Evolutionary conservation across 2,329 filamentous ascomycete genomes (phyloP).

Genomic region (Kalaharituber pfeilii): DNA sequence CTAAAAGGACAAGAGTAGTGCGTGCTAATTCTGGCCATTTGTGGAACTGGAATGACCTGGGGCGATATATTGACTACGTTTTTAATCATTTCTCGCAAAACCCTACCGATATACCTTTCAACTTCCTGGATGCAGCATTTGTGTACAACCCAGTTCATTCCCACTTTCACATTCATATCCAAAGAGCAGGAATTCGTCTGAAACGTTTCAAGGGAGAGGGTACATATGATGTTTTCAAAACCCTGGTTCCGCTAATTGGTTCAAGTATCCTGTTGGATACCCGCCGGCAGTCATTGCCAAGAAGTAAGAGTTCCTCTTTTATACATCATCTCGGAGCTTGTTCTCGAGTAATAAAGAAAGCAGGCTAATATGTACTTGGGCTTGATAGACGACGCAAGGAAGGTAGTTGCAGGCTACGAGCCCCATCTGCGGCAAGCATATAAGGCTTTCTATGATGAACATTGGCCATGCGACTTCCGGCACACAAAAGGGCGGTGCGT

Average conservation of each 20-base stretch:
- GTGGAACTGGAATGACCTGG: constrained; percentile 31
- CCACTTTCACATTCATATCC: constrained; percentile 15
- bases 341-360: no score
- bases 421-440: constrained; percentile 30
- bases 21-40: constrained; percentile 32
- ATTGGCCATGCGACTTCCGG: constrained; percentile 32
- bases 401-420: constrained; percentile 30
- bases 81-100: constrained; percentile 35
- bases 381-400: constrained; percentile 17
- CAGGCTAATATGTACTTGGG: constrained; percentile 8
- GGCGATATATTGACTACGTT: constrained; percentile 33
- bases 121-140: constrained; percentile 35
- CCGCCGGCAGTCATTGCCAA: constrained; percentile 26
- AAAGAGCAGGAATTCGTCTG: constrained; percentile 11
- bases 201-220: constrained; percentile 19
- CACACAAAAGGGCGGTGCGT: constrained; percentile 25
- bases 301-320: constrained; percentile 18
- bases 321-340: no score
- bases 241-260: constrained; percentile 33
- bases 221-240: constrained; percentile 28
- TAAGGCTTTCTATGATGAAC: constrained; percentile 30
- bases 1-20: constrained; percentile 26
- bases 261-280: constrained; percentile 36
- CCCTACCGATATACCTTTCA: constrained; percentile 33
- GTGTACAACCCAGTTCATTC: constrained; percentile 30